phyloP scores from a whole-genome alignment of 352 stramenopile genomes.

The Phytophthora megakarya region DNA sequence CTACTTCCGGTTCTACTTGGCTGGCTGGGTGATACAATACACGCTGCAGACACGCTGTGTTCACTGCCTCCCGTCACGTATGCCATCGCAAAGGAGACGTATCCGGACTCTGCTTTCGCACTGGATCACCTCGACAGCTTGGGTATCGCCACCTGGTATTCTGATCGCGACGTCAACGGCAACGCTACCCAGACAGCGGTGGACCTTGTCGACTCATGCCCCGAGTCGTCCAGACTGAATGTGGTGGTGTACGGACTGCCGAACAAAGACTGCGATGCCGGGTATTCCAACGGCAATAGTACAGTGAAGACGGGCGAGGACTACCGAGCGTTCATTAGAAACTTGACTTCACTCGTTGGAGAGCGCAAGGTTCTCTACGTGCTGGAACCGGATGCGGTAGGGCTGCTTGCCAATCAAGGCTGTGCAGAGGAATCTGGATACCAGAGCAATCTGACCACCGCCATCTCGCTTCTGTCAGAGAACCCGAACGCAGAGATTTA shows the following conservation, averaged over 20 bases:
- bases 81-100: conserved; percentile 41
- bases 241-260: conserved; percentile 77
- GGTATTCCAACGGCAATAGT: conserved; percentile 45
- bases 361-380: conserved; percentile 69
- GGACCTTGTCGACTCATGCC: conserved; percentile 43
- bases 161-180: conserved; percentile 46
- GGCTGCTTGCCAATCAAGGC: conserved; percentile 44
- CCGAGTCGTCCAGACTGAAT: conserved; percentile 45
- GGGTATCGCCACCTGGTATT: conserved; percentile 73
- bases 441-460: conserved; percentile 52
- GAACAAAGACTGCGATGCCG: conserved; percentile 75
- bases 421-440: conserved; percentile 55
- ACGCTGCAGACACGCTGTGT: conserved; percentile 47
- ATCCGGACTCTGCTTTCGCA: conserved; percentile 55
- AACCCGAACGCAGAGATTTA: conserved; percentile 78
- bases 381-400: conserved; percentile 71
- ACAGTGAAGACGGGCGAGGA: conserved; percentile 45
- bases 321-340: conserved; percentile 59
- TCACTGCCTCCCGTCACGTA: conserved; percentile 54
- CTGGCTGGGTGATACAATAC: not conserved
- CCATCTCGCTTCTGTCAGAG: conserved; percentile 46
- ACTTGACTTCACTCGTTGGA: conserved; percentile 45
- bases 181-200: conserved; percentile 39
- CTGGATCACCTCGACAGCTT: conserved; percentile 57
- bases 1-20: conserved; percentile 9